A percentile compares a stretch with the other conserved stretches of the same genome.
Evolutionary conservation across 2,329 filamentous ascomycete genomes (phyloP).

Genomic region (Venturiaceae sp.): DNA sequence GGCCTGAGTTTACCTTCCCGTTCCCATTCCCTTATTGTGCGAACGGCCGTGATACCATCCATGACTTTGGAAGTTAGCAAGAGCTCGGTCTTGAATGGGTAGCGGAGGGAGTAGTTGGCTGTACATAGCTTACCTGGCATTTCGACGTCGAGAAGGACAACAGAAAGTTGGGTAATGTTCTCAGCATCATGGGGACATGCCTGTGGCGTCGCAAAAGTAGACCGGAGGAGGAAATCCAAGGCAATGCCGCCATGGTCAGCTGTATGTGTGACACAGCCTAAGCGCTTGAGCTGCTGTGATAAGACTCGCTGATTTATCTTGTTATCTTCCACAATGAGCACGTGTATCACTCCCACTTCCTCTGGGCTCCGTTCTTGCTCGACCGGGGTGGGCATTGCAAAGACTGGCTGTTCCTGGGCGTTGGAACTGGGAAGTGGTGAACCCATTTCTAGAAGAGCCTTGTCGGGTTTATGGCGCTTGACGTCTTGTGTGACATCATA

Average conservation of each 20-base stretch:
- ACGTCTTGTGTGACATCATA: neutral
- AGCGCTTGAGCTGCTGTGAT: slow-evolving; percentile 18
- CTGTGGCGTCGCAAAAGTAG: neutral
- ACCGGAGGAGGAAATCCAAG: slow-evolving; percentile 10
- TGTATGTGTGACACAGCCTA: slow-evolving; percentile 4
- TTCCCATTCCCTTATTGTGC: slow-evolving; percentile 4
- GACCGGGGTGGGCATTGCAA: too few relatives aligned
- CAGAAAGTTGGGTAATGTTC: too few relatives aligned
- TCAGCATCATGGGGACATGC: neutral
- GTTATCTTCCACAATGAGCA: slow-evolving; percentile 23
- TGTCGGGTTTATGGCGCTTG: neutral
- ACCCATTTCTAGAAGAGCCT: too few relatives aligned
- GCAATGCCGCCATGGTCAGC: slow-evolving; percentile 23
- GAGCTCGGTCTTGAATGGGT: neutral
- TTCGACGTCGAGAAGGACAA: slow-evolving; percentile 3
- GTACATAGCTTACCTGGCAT: slow-evolving; percentile 5
- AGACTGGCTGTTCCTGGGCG: too few relatives aligned
- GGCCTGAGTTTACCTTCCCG: neutral
- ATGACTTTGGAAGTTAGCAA: neutral
- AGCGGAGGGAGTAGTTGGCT: neutral
- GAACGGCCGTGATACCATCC: slow-evolving; percentile 5
- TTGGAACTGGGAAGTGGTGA: too few relatives aligned
- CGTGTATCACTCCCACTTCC: too few relatives aligned
- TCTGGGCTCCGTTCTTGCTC: too few relatives aligned
- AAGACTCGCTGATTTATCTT: slow-evolving; percentile 26